Conservation (phyloP, 1,139 yeast genomes). For the Geotrichum citri-aurantii region DNA sequence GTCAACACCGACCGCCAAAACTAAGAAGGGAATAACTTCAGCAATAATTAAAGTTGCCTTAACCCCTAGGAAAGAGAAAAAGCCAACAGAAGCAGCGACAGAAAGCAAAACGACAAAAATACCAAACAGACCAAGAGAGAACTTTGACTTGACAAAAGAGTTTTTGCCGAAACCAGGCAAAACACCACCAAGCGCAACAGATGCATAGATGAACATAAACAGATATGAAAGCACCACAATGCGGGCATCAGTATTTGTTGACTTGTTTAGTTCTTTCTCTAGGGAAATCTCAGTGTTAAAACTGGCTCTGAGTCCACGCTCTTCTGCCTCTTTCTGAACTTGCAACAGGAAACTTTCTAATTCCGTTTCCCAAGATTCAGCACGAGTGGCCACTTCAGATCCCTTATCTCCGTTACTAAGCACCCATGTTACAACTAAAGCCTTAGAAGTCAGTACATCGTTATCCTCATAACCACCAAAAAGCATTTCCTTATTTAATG, state of each 20-base stretch:
- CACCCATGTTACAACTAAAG: slow-evolving; percentile 71
- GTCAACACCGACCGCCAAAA: slow-evolving; percentile 91
- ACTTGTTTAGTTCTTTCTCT: slow-evolving; percentile 74
- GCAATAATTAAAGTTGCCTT: slow-evolving; percentile 90
- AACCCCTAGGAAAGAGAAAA: slow-evolving; percentile 65
- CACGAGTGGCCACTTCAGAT: slow-evolving; percentile 39
- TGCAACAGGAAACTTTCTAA: slow-evolving; percentile 52
- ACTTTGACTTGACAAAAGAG: slow-evolving; percentile 55
- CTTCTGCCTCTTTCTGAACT: slow-evolving; percentile 41
- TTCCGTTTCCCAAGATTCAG: slow-evolving; percentile 58
- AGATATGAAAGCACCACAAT: slow-evolving; percentile 71
- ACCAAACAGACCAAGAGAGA: slow-evolving; percentile 74
- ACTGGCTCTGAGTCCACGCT: slow-evolving; percentile 52
- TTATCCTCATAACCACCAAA: slow-evolving; percentile 52
- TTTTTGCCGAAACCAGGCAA: slow-evolving; percentile 30
- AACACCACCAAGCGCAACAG: slow-evolving; percentile 70
- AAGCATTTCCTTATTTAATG: slow-evolving; percentile 62
- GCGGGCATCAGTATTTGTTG: slow-evolving; percentile 71
- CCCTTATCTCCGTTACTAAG: slow-evolving; percentile 45
- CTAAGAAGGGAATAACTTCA: slow-evolving; percentile 92
- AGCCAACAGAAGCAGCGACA: slow-evolving; percentile 73
- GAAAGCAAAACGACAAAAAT: slow-evolving; percentile 74
- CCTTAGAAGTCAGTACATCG: slow-evolving; percentile 54
- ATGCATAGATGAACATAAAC: slow-evolving; percentile 86
- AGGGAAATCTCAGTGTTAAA: slow-evolving; percentile 80